Percentiles rank a stretch among this genome's conserved stretches.
Evolutionary conservation across 441 rosid species (phyloP).

Genomic region (Croton setiger): DNA sequence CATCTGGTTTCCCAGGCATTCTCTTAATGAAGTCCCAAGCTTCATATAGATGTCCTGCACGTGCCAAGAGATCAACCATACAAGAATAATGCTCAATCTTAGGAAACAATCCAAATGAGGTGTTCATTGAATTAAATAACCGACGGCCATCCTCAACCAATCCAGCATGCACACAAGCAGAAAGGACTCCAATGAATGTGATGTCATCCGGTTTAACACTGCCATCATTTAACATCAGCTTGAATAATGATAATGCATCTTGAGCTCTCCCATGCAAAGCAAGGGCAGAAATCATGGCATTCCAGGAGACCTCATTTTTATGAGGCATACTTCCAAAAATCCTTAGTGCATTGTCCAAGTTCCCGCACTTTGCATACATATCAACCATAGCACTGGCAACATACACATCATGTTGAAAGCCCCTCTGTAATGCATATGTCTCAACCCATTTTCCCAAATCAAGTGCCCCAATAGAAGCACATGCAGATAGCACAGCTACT

Average conservation of each 20-base stretch:
- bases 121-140: slow-evolving; percentile 57
- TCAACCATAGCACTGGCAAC: slow-evolving; percentile 76
- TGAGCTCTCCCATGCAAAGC: slow-evolving; percentile 70
- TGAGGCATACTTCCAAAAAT: slow-evolving; percentile 61
- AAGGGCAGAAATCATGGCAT: slow-evolving; percentile 74
- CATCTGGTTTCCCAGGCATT: slow-evolving; percentile 82
- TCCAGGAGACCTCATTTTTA: slow-evolving; percentile 91
- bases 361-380: slow-evolving; percentile 87
- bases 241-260: slow-evolving; percentile 65
- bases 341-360: slow-evolving; percentile 54
- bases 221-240: slow-evolving; percentile 41
- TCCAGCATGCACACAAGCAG: slow-evolving; percentile 88
- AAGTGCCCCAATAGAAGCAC: slow-evolving; percentile 76
- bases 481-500: slow-evolving; percentile 59
- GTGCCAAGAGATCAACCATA: slow-evolving; percentile 82
- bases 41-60: slow-evolving; percentile 65
- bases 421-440: slow-evolving; percentile 38
- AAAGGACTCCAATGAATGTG: slow-evolving; percentile 72
- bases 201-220: slow-evolving; percentile 55
- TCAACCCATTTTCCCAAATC: slow-evolving; percentile 69
- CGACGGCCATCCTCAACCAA: slow-evolving; percentile 60
- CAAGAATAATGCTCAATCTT: slow-evolving; percentile 87
- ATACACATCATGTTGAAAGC: slow-evolving; percentile 46
- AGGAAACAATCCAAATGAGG: slow-evolving; percentile 60
- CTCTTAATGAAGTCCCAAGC: slow-evolving; percentile 77